Evolutionary conservation across 495 filamentous ascomycete species (phyloP).

Genomic region (Penicillium arizonense): DNA sequence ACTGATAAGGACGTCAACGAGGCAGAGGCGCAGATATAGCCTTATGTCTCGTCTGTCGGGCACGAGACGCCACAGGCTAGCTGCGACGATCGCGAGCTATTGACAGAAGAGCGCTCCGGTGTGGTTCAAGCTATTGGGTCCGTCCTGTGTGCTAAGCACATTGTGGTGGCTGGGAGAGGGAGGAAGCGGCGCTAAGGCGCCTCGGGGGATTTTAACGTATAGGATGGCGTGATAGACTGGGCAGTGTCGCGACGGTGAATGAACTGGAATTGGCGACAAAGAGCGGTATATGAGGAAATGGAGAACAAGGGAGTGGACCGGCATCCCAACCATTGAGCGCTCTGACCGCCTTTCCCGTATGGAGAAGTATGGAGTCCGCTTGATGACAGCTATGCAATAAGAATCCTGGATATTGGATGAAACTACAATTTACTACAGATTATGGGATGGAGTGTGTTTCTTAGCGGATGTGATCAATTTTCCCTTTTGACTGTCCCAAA

Average conservation of each 20-base stretch:
- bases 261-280: conserved; percentile 1
- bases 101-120: not conserved
- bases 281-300: conserved; percentile 6
- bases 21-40: not conserved
- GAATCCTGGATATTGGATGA: not conserved
- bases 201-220: not conserved
- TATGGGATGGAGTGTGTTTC: not conserved
- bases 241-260: not conserved
- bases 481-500: conserved; percentile 17
- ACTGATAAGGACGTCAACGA: not conserved
- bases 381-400: too few species aligned
- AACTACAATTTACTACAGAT: not conserved
- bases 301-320: conserved; percentile 15
- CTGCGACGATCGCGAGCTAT: not conserved
- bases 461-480: conserved; percentile 25
- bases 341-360: conserved; percentile 7
- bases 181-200: conserved; percentile 12
- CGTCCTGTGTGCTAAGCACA: conserved; percentile 15
- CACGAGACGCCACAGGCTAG: not conserved
- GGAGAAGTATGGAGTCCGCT: not conserved
- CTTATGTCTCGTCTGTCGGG: conserved; percentile 4
- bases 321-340: conserved; percentile 18
- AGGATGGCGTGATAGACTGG: not conserved
- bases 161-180: conserved; percentile 13
- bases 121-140: conserved; percentile 1